Conservation (phyloP, 495 filamentous ascomycete species). For the Pseudoneurospora amorphoporcata region DNA sequence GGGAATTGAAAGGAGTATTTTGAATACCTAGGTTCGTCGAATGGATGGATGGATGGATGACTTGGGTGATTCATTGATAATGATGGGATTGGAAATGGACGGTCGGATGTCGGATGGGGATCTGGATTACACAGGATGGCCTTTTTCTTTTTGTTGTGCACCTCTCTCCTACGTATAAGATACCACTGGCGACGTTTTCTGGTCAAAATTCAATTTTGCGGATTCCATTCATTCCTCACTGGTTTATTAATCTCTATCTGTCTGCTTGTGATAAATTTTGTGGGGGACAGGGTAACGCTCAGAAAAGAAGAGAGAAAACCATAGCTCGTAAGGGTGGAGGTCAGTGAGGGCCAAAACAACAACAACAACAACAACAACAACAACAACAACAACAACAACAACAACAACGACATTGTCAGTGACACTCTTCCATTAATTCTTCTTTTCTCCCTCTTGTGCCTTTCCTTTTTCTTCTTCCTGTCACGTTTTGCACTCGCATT, state of each 20-base stretch:
- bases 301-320: neutral
- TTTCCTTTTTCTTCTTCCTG: neutral
- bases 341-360: neutral
- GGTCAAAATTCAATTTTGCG: neutral
- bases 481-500: neutral
- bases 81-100: neutral
- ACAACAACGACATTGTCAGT: neutral
- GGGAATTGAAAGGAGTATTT: neutral
- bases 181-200: neutral
- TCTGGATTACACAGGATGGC: neutral
- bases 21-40: neutral
- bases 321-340: neutral
- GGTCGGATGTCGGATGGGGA: neutral
- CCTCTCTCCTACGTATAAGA: neutral
- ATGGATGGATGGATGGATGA: neutral
- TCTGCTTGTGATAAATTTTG: no score
- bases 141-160: neutral
- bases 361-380: no score
- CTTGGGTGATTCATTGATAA: neutral
- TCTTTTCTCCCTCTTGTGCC: neutral
- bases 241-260: no score
- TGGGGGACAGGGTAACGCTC: no score
- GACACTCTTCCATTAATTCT: neutral
- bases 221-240: neutral
- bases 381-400: neutral